A percentile compares a stretch with the other conserved stretches of the same genome.
These are phyloP conservation scores for Didymella arachidicola DNA, from an alignment of 2,329 filamentous ascomycete species.

Conservation along the genomic window DNA sequence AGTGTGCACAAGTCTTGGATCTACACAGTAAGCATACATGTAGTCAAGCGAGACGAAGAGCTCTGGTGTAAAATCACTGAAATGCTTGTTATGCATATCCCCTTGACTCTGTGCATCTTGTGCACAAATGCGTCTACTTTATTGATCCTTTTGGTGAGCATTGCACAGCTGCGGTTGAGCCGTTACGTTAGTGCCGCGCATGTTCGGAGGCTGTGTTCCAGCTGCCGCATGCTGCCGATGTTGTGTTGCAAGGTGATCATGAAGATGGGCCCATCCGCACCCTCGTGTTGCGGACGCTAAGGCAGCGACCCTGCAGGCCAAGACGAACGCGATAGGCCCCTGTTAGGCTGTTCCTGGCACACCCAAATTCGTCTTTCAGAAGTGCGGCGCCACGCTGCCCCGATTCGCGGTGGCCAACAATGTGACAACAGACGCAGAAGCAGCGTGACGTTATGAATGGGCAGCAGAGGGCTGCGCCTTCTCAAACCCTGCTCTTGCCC, in stretches of 20 bases:
- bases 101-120: not conserved
- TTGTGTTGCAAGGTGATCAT: slow-evolving; percentile 1
- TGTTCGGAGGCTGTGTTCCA: slow-evolving; percentile 24
- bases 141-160: not conserved
- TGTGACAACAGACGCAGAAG: slow-evolving; percentile 4
- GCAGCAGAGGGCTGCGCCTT: slow-evolving; percentile 6
- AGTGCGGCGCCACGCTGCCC: slow-evolving; percentile 23
- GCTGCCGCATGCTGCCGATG: slow-evolving; percentile 3
- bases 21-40: not conserved
- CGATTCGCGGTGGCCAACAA: slow-evolving; percentile 25
- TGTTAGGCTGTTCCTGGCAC: slow-evolving; percentile 18
- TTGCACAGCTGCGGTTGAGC: slow-evolving; percentile 14
- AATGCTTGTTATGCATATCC: not conserved
- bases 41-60: not conserved
- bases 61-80: not conserved
- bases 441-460: not conserved
- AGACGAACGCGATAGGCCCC: slow-evolving; percentile 21
- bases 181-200: slow-evolving; percentile 25
- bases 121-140: not conserved
- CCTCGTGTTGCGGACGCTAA: slow-evolving; percentile 25
- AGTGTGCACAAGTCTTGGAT: slow-evolving; percentile 8
- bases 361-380: slow-evolving; percentile 21
- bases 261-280: slow-evolving; percentile 22
- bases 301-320: slow-evolving; percentile 27
- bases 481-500: not conserved